phyloP scores from a whole-genome alignment of 257 asterid genomes.

The Solanum chiquidenum region DNA sequence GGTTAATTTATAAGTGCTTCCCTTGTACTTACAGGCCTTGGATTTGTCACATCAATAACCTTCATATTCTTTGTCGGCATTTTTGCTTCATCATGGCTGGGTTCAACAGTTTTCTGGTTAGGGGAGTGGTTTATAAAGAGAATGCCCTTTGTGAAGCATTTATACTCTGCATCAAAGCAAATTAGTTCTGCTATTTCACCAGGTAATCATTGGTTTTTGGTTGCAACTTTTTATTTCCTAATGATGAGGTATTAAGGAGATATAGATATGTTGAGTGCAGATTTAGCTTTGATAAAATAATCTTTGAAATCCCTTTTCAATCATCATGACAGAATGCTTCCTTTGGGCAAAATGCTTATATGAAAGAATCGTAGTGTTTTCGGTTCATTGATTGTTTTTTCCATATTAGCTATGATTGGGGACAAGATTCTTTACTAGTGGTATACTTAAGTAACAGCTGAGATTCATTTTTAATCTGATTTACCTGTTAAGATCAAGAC shows the following conservation, averaged over 20 bases:
- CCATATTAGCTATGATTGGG: not conserved
- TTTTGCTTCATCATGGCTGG: conserved; percentile 93
- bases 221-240: not conserved
- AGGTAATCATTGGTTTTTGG: conserved; percentile 28
- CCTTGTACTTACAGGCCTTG: conserved; percentile 63
- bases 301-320: not conserved
- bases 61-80: conserved; percentile 76
- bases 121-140: conserved; percentile 90
- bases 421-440: not conserved
- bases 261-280: not conserved
- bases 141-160: conserved; percentile 80
- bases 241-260: not conserved
- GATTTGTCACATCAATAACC: conserved; percentile 69
- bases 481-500: not conserved
- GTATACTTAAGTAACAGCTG: not conserved
- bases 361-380: not conserved
- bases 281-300: not conserved
- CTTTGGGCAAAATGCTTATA: not conserved
- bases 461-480: not conserved
- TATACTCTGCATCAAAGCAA: conserved; percentile 86
- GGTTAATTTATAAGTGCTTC: not conserved
- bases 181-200: conserved; percentile 90
- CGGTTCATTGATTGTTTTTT: not conserved
- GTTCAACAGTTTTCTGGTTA: conserved; percentile 77
- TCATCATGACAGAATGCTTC: not conserved